These are phyloP conservation scores for Coemansia sp. DNA, from an alignment of 192 early-diverging fungal species.

Conservation along the genomic window DNA sequence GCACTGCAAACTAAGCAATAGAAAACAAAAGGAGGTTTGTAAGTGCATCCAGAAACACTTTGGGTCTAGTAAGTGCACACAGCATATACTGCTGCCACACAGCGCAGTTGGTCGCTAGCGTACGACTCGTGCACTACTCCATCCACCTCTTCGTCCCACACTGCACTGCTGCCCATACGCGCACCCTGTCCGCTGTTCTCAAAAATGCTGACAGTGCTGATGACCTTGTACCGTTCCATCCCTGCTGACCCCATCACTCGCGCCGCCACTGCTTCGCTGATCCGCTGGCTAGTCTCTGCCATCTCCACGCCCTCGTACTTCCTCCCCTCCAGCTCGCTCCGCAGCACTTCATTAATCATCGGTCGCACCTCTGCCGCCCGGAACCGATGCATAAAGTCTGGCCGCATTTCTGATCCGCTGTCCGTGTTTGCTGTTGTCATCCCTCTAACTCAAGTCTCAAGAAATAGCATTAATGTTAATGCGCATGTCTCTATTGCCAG, in stretches of 20 bases:
- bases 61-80: conserved; percentile 16
- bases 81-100: conserved; percentile 34
- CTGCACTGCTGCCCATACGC: conserved; percentile 26
- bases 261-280: conserved; percentile 25
- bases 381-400: conserved; percentile 30
- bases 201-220: conserved; percentile 35
- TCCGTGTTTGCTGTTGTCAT: conserved; percentile 1
- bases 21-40: not conserved
- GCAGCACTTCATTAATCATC: conserved; percentile 25
- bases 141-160: conserved; percentile 33
- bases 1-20: not conserved
- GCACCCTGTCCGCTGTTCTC: conserved; percentile 40
- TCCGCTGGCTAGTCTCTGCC: conserved; percentile 10
- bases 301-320: conserved; percentile 26
- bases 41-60: not conserved
- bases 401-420: conserved; percentile 5
- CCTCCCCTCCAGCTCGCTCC: conserved; percentile 13
- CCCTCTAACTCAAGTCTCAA: not conserved
- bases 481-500: not conserved
- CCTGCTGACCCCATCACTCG: conserved; percentile 26
- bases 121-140: conserved; percentile 27
- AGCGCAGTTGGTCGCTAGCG: conserved; percentile 16
- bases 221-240: conserved; percentile 42
- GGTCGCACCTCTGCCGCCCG: conserved; percentile 14
- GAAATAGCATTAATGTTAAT: not conserved